phyloP scores from a whole-genome alignment of 768 basidiomycete genomes.

The Tulasnella calospora region DNA sequence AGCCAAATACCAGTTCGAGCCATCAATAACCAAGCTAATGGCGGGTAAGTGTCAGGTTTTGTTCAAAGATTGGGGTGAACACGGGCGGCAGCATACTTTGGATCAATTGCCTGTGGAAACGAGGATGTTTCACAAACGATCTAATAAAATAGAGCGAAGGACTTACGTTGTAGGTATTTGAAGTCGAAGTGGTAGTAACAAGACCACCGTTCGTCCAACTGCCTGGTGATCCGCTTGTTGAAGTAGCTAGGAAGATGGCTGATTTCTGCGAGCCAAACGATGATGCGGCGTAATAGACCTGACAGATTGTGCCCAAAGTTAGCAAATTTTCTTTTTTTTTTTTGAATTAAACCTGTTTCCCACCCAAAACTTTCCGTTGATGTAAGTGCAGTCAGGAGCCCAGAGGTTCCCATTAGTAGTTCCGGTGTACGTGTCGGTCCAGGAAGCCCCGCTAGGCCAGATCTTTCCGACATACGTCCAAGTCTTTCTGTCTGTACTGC shows the following conservation, averaged over 20 bases:
- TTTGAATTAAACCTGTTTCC: not conserved
- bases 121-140: not conserved
- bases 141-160: not conserved
- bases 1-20: constrained; percentile 47
- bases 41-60: not conserved
- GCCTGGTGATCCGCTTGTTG: constrained; percentile 41
- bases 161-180: constrained; percentile 43
- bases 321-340: not conserved
- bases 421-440: constrained; percentile 13
- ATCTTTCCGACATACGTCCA: not conserved
- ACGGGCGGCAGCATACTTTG: constrained; percentile 31
- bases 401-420: constrained; percentile 4
- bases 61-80: not conserved
- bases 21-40: constrained; percentile 34
- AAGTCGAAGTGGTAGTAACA: constrained; percentile 43
- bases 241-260: constrained; percentile 53
- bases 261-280: constrained; percentile 52
- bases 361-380: constrained; percentile 10
- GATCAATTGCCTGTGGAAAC: constrained; percentile 48
- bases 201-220: constrained; percentile 46
- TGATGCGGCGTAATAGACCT: constrained; percentile 55
- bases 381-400: constrained; percentile 9
- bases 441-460: constrained; percentile 1
- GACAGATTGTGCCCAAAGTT: not conserved
- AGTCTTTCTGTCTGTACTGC: not conserved